Evolutionary conservation across 2,329 filamentous ascomycete species (phyloP).

Genomic region (Xylariaceae sp.): DNA sequence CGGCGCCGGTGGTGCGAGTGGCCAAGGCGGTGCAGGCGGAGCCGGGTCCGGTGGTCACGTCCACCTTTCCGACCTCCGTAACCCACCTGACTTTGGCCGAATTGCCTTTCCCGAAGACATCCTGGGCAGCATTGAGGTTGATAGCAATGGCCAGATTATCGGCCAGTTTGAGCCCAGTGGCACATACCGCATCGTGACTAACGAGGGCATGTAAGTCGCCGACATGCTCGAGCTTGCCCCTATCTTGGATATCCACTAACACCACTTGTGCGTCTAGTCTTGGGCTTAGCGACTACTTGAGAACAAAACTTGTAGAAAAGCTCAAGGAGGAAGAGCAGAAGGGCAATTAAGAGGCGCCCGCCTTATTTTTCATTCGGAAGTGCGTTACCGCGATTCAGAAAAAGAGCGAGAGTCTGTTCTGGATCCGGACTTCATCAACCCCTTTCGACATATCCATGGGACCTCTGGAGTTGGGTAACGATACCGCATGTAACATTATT

Average conservation of each 20-base stretch:
- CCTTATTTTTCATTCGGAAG: not conserved
- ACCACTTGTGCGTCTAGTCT: conserved; percentile 35
- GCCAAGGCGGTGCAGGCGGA: conserved; percentile 58
- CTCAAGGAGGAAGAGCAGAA: conserved; percentile 47
- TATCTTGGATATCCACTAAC: conserved; percentile 10
- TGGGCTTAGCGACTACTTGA: conserved; percentile 50
- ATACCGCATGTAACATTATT: not conserved
- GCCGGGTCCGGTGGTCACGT: conserved; percentile 57
- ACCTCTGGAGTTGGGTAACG: not conserved
- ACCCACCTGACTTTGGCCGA: conserved; percentile 60
- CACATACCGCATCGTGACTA: conserved; percentile 59
- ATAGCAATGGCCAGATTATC: conserved; percentile 51
- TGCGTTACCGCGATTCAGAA: not conserved
- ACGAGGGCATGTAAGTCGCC: conserved; percentile 59
- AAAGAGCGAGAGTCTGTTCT: not conserved
- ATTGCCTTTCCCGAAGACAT: conserved; percentile 69
- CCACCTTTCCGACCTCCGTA: conserved; percentile 59
- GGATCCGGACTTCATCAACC: not conserved
- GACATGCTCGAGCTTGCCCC: not conserved
- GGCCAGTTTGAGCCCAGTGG: conserved; percentile 56
- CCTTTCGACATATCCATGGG: not conserved
- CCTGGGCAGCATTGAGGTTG: conserved; percentile 61
- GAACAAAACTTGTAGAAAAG: conserved; percentile 48
- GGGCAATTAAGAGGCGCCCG: conserved; percentile 7
- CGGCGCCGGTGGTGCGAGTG: conserved; percentile 51